Percentiles rank a stretch among this genome's conserved stretches.
Evolutionary conservation across 768 basidiomycete species (phyloP).

Genomic region (Leccinum subgranulosum): DNA sequence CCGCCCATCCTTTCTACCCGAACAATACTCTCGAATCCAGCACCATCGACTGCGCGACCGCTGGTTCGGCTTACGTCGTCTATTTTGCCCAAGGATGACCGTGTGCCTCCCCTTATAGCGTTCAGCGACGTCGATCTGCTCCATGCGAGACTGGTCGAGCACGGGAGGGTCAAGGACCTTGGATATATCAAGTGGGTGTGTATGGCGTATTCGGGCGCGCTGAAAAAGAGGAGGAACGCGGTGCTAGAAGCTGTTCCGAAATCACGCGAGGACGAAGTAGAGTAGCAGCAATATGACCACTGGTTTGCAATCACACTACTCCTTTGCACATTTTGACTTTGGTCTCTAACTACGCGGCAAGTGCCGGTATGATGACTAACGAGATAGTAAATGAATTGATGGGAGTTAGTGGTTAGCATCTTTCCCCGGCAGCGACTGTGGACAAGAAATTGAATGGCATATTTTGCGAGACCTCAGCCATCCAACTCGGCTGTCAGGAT

Average conservation of each 20-base stretch:
- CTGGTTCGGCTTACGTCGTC: conserved; percentile 67
- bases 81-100: conserved; percentile 65
- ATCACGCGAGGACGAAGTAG: conserved; percentile 1
- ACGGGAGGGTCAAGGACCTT: conserved; percentile 44
- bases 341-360: conserved; percentile 1
- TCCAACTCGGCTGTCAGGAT: conserved; percentile 68
- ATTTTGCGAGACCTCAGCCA: conserved; percentile 62
- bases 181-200: conserved; percentile 70
- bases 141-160: conserved; percentile 67
- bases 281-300: too few species aligned
- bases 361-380: conserved; percentile 20
- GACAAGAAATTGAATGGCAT: conserved; percentile 47
- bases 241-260: conserved; percentile 16
- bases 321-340: too few species aligned
- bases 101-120: conserved; percentile 74
- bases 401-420: too few species aligned
- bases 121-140: conserved; percentile 78
- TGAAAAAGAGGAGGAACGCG: conserved; percentile 57
- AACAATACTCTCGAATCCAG: conserved; percentile 41
- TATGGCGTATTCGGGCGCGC: conserved; percentile 67
- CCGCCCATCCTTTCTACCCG: conserved; percentile 56
- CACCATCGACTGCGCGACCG: conserved; percentile 41
- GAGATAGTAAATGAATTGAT: conserved; percentile 8
- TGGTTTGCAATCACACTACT: too few species aligned
- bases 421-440: background rate